Conservation (phyloP, 1,284 basidiomycete species). For the Bjerkandera adusta region DNA sequence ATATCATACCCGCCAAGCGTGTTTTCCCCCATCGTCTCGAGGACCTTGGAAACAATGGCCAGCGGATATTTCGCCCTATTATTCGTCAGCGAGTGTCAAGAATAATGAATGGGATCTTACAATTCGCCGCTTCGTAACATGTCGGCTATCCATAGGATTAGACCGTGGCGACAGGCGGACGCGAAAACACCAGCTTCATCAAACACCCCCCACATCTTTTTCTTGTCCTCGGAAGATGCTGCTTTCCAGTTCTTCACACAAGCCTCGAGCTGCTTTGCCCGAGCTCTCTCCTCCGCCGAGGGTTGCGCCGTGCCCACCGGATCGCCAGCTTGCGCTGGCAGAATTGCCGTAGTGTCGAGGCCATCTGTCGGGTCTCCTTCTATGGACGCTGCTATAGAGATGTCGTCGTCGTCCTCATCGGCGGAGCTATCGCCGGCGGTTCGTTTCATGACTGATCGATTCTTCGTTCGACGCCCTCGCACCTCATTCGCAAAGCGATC, state of each 20-base stretch:
- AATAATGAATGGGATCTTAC: too few species aligned
- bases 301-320: not conserved
- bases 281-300: not conserved
- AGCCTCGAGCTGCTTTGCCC: not conserved
- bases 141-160: conserved; percentile 25
- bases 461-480: not conserved
- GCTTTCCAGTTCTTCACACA: conserved; percentile 35
- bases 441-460: conserved; percentile 3
- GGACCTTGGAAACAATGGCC: conserved; percentile 23
- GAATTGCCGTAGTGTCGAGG: not conserved
- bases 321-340: not conserved
- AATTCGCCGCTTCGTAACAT: conserved; percentile 32
- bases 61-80: conserved; percentile 35
- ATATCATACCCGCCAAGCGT: conserved; percentile 31
- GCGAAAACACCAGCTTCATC: conserved; percentile 32
- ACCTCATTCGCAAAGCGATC: conserved; percentile 33
- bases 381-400: not conserved
- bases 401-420: not conserved
- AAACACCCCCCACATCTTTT: conserved; percentile 23
- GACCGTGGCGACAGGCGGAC: conserved; percentile 29
- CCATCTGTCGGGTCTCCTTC: conserved; percentile 23
- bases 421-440: not conserved
- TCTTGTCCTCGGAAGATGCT: conserved; percentile 30
- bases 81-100: conserved; percentile 20
- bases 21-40: conserved; percentile 20